Percentiles rank a stretch among this genome's conserved stretches.
Evolutionary conservation across 2,329 filamentous ascomycete genomes (phyloP).

Genomic region (Tothia fuscella): DNA sequence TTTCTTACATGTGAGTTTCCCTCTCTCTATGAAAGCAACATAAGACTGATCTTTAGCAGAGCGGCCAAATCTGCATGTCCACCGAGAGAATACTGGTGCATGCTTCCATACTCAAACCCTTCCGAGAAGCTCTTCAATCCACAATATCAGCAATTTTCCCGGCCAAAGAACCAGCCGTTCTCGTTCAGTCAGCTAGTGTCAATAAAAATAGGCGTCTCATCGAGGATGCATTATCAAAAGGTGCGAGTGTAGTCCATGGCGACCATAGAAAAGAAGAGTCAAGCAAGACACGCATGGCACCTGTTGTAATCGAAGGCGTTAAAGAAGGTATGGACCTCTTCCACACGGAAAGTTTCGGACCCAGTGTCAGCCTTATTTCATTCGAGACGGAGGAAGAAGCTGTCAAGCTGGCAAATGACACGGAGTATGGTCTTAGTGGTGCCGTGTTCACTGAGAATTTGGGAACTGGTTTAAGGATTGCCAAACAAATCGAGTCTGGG

Average conservation of each 20-base stretch:
- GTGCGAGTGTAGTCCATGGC: slow-evolving; percentile 11
- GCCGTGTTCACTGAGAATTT: slow-evolving; percentile 29
- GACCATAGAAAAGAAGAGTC: slow-evolving; percentile 3
- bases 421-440: slow-evolving; percentile 26
- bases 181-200: slow-evolving; percentile 10
- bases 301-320: slow-evolving; percentile 24
- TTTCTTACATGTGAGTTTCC: slow-evolving; percentile 5
- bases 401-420: slow-evolving; percentile 26
- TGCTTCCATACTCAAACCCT: slow-evolving; percentile 24
- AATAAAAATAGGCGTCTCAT: slow-evolving; percentile 16
- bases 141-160: slow-evolving; percentile 15
- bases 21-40: slow-evolving; percentile 17
- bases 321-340: slow-evolving; percentile 22
- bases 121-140: slow-evolving; percentile 20
- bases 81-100: slow-evolving; percentile 27
- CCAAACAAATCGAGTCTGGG: slow-evolving; percentile 14
- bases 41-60: slow-evolving; percentile 13
- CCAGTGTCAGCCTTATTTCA: slow-evolving; percentile 22
- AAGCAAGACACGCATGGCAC: slow-evolving; percentile 11
- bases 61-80: slow-evolving; percentile 28
- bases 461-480: slow-evolving; percentile 17
- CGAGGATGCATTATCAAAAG: slow-evolving; percentile 7
- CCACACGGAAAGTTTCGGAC: slow-evolving; percentile 27
- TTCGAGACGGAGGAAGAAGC: slow-evolving; percentile 29
- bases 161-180: slow-evolving; percentile 4